phyloP scores from a whole-genome alignment of 306 rosid species.

The Rosa lucieae region DNA sequence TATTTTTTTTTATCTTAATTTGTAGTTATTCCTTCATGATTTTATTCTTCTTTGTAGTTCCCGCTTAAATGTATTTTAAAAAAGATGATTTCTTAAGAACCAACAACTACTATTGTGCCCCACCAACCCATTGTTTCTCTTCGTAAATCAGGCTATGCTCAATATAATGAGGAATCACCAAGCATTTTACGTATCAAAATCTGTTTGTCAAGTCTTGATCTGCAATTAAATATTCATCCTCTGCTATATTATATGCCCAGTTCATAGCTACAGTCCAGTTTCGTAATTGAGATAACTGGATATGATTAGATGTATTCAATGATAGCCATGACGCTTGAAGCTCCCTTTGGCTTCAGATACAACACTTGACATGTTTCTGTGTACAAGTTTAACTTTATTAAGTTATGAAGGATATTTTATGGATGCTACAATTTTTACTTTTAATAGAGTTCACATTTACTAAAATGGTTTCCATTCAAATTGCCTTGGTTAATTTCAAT shows the following conservation, averaged over 20 bases:
- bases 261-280: neutral
- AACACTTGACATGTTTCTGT: neutral
- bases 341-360: neutral
- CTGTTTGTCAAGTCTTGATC: neutral
- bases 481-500: conserved; percentile 24
- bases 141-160: neutral
- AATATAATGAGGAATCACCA: neutral
- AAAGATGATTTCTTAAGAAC: neutral
- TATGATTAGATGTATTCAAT: neutral
- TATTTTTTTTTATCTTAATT: neutral
- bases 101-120: neutral
- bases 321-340: neutral
- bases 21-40: neutral
- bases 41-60: conserved; percentile 27
- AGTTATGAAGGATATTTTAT: neutral
- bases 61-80: neutral
- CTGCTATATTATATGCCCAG: neutral
- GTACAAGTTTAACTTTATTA: neutral
- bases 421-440: neutral
- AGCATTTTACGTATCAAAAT: neutral
- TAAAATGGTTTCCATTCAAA: neutral
- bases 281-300: neutral
- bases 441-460: neutral
- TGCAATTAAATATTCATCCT: neutral
- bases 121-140: neutral